Base-by-base conservation (phyloP, 768 basidiomycete species). In the Auriscalpium vulgare region DNA sequence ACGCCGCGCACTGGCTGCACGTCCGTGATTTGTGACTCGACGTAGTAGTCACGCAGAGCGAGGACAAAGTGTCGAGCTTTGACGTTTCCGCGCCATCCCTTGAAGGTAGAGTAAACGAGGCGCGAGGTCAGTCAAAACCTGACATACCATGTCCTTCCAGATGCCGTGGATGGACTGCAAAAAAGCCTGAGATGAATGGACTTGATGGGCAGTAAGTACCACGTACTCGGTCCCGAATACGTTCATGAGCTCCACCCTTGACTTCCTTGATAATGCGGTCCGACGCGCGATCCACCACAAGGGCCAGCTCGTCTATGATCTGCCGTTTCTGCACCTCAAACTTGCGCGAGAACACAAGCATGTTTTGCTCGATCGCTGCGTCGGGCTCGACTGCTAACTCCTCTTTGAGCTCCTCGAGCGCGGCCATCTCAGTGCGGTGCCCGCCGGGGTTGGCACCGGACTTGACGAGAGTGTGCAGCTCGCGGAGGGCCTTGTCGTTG, bases 41-140 rank as follows among this genome's bases (percentile, higher is more conserved):
- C 37, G 59, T 65, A 69, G 59, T 71, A 63, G 54, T 73, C 71
- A 6, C 66, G 59, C 3, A 73, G 59, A 7, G 67, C 65, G 38
- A 68, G 62, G 7, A 60, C 59, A 47, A 60, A 57, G 29, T 59
- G 56, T 21, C 54, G 57, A 11, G 57, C 57, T 17, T 58, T 58
- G 23, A 58, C 58, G 17, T 57, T 59, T 43, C 59, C 59, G 13
- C 57, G 56, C 59, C 59, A 37, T 67, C 64, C 46, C 55, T 56
- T n/a, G 21, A 19, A 10, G 13, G 13, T n/a, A 29, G 29, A 29
- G 29, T 29, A 4, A 29, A 7, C 29, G 7, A 7, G 29, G 4
- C 7, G 29, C 29, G 29, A 29, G 4, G 29, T 29, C 29, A 29
- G 7, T 29, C 29, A 29, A 29, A 29, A 5, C 29, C 29, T 29